Base-by-base conservation (phyloP, 352 stramenopile genomes). In the Thraustochytrium aureum region DNA sequence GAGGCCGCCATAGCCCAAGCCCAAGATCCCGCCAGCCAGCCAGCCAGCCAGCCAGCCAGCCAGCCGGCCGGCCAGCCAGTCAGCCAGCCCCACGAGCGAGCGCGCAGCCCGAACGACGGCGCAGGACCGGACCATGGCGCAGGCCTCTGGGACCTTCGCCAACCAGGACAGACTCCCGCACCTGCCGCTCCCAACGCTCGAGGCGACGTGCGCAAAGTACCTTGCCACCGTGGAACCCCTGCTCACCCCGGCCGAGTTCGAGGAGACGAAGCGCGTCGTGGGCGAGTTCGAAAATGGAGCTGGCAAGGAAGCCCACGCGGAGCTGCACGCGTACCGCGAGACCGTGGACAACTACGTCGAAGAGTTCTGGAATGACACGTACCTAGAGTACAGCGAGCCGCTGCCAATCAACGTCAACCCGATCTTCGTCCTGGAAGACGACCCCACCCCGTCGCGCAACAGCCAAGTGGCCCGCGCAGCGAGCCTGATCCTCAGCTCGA, bases 381-480 rank as follows among this genome's bases (percentile, higher is more conserved):
- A 99, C 84, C 85, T 98, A 6, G 94, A 93, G 83, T 92, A 94
- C 66, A 90, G 95, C 85, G 90, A 86, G 59, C 93, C 88, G 12
- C 91, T 98, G 7, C 93, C 97, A 65, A 88, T 99, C 62, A 98
- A 99, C 84, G 88, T 98, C 32, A 99, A 99, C 85, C 93, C 94
- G 37, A 97, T 97, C 84, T 98, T 98, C 88, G 88, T 98, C 41
- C 82, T 98, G 35, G 93, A 72, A 72, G 73, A 94, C 83, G 90
- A 95, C 83, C 89, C 90, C 50, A 93, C 90, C 61, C 90, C 90
- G 22, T 91, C 88, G 59, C 87, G 89, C 37, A 96, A 96, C 81
- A 89, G 93, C 85, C 93, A 97, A 81, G 89, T 96, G 52, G 87
- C 87, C 30, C 88, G 93, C 56, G 94, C 93, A 4, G 90, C 93